These are phyloP conservation scores for Didymella pomorum DNA, from an alignment of 2,329 filamentous ascomycete genomes.

Conservation along the genomic window DNA sequence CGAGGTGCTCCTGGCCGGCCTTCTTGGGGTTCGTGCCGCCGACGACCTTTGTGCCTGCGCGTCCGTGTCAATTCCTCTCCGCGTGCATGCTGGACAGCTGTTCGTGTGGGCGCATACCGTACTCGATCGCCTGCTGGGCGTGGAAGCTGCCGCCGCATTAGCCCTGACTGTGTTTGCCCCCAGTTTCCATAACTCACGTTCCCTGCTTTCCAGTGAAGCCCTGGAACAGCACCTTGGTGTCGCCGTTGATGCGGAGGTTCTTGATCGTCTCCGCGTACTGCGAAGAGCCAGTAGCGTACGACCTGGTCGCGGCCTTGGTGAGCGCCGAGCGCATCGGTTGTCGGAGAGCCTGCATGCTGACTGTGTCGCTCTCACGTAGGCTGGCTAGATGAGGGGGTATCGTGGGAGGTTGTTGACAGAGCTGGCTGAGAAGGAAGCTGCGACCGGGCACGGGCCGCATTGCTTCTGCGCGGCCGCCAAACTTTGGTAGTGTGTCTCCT, in stretches of 20 bases:
- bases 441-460: constrained; percentile 21
- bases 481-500: constrained; percentile 10
- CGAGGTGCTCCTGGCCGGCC: constrained; percentile 88
- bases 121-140: constrained; percentile 96
- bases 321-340: constrained; percentile 75
- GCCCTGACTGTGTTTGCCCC: constrained; percentile 1
- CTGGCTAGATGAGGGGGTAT: constrained; percentile 27
- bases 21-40: constrained; percentile 99
- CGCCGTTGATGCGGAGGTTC: constrained; percentile 90
- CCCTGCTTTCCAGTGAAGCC: constrained; percentile 98
- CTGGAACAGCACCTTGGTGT: constrained; percentile 96
- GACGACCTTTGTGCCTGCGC: constrained; percentile 89
- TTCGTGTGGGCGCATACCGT: constrained; percentile 69
- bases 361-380: constrained; percentile 25
- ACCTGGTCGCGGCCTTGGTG: constrained; percentile 72
- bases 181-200: constrained; percentile 60
- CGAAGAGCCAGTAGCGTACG: constrained; percentile 77
- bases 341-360: constrained; percentile 84
- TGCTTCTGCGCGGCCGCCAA: constrained; percentile 18
- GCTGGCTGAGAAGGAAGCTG: constrained; percentile 33
- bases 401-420: constrained; percentile 29
- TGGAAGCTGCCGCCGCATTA: constrained; percentile 76
- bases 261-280: constrained; percentile 57
- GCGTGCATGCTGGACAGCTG: constrained; percentile 24
- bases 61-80: constrained; percentile 38